Base-by-base conservation (phyloP, 2,329 filamentous ascomycete genomes). In the Phialemoniopsis sp. region DNA sequence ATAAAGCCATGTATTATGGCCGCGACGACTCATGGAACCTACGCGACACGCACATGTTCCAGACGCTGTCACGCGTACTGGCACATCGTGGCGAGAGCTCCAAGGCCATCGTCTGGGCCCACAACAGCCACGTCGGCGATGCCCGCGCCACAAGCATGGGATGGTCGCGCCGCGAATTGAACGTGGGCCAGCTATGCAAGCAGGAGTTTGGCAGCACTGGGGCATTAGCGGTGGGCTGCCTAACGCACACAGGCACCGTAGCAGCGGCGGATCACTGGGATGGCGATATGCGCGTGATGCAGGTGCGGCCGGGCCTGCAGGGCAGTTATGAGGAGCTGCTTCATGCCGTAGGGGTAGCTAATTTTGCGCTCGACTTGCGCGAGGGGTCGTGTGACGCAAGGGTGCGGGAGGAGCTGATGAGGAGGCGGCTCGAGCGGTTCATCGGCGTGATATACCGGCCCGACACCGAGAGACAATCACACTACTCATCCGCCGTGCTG, bases 391-490 rank as follows among this genome's bases (percentile, higher is more conserved):
- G 63, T 17, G 52, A 66, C 41, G 48, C 54, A 7, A 46, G 54
- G 36, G 46, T 72, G 32, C 50, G 60, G n/a, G 42, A 56, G 34
- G 58, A 56, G 8, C 49, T 73, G 34, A 46, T 47, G 34, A 53
- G 55, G 30, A 62, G 61, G 49, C 52, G 62, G 34, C 50, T 74
- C n/a, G 61, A 76, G 54, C 58, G 72, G 10, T 75, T 73, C 45
- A 76, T 76, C 33, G 72, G 71, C 1, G 72, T 76, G 12, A 68
- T 76, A 28, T 76, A 76, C 47, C 57, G 64, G 4, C 70, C 70
- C 4, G 55, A 59, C n/a, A 73, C 70, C 0, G 72, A 76, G 50
- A 51, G 63, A 8, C 53, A 60, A 42, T 72, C 69, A 29, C 70
- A 75, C 46, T 76, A 76, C 49, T 68, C 67, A 8, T 50, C 59